These are phyloP conservation scores for Typha latifolia DNA, from an alignment of 176 grass and related monocot genomes.

Conservation along the genomic window DNA sequence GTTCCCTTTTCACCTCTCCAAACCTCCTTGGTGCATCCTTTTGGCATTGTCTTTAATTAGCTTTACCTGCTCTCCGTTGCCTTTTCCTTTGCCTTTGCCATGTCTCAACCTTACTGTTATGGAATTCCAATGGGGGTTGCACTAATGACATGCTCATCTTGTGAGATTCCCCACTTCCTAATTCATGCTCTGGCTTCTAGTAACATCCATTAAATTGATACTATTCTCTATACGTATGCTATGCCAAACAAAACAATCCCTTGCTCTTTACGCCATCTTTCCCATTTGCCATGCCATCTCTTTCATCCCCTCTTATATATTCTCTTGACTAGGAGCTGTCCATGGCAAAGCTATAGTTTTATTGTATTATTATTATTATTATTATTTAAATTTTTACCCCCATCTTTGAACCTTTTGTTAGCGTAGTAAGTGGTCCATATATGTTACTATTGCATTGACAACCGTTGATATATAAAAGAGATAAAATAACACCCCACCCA, in stretches of 20 bases:
- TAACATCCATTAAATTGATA: constrained; percentile 10
- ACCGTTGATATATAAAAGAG: no score
- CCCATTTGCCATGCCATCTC: constrained; percentile 31
- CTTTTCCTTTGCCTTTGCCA: constrained; percentile 29
- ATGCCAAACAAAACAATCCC: constrained; percentile 38
- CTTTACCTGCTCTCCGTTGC: constrained; percentile 17
- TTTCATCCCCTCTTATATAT: constrained; percentile 32
- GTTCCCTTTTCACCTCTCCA: constrained; percentile 38
- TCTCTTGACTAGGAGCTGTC: not conserved
- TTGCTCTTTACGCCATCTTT: constrained; percentile 55
- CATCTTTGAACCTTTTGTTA: no score
- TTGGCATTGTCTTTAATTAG: constrained; percentile 27
- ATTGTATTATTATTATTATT: no score
- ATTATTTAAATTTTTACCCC: no score
- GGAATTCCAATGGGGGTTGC: constrained; percentile 25
- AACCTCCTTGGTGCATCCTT: constrained; percentile 12
- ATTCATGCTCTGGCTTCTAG: constrained; percentile 20
- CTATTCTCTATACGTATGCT: constrained; percentile 22
- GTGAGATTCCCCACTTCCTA: constrained; percentile 27
- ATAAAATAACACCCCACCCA: no score
- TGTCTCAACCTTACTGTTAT: constrained; percentile 8
- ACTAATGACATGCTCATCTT: constrained; percentile 30
- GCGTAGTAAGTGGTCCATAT: no score
- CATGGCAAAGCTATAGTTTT: no score
- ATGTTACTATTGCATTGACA: no score